phyloP scores from a whole-genome alignment of 2,329 filamentous ascomycete genomes.

The Exophiala oligosperma region DNA sequence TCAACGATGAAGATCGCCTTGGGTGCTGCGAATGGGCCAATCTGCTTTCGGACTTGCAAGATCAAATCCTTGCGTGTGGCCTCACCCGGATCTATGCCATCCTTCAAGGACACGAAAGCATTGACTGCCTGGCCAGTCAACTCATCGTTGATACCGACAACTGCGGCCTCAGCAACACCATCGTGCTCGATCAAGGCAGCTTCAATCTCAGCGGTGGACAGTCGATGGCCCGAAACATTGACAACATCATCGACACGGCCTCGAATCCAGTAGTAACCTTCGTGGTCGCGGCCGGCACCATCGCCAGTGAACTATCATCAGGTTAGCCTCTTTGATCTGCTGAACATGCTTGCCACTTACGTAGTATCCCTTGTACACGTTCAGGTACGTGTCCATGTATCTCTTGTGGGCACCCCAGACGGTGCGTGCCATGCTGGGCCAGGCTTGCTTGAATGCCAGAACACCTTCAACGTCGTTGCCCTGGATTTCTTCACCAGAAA shows the following conservation, averaged over 20 bases:
- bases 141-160: slow-evolving; percentile 90
- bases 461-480: slow-evolving; percentile 98
- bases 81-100: slow-evolving; percentile 72
- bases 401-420: slow-evolving; percentile 97
- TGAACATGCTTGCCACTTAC: slow-evolving; percentile 56
- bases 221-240: slow-evolving; percentile 93
- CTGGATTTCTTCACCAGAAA: slow-evolving; percentile 87
- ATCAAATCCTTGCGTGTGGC: slow-evolving; percentile 90
- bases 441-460: slow-evolving; percentile 93
- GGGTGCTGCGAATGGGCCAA: slow-evolving; percentile 94
- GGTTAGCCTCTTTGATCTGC: slow-evolving; percentile 12
- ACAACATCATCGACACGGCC: slow-evolving; percentile 98
- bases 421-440: slow-evolving; percentile 97
- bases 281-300: slow-evolving; percentile 91
- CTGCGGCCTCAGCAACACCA: slow-evolving; percentile 87
- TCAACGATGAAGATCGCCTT: slow-evolving; percentile 90
- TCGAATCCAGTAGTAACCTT: slow-evolving; percentile 99
- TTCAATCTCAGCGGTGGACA: slow-evolving; percentile 97
- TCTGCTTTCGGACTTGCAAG: slow-evolving; percentile 93
- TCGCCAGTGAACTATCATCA: slow-evolving; percentile 58
- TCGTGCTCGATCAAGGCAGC: slow-evolving; percentile 92
- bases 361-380: slow-evolving; percentile 97
- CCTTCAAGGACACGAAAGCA: slow-evolving; percentile 92
- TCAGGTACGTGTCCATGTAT: slow-evolving; percentile 98
- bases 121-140: slow-evolving; percentile 96